Conservation (phyloP, 164 flowering plant genomes). For the Tetracentron sinense region DNA sequence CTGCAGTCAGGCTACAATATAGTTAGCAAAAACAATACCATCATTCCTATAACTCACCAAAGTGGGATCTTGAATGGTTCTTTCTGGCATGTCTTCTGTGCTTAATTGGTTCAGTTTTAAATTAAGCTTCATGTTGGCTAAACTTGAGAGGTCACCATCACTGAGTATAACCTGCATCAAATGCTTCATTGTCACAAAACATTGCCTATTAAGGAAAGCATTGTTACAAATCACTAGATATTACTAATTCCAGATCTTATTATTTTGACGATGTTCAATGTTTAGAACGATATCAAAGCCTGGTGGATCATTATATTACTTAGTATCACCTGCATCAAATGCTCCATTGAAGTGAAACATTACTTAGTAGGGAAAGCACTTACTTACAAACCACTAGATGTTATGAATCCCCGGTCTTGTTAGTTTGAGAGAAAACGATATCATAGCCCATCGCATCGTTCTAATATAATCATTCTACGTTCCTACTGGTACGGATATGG, state of each 20-base stretch:
- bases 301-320: too few relatives aligned
- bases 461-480: too few relatives aligned
- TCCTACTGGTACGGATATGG: too few relatives aligned
- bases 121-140: slow-evolving; percentile 75
- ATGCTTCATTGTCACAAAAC: background rate
- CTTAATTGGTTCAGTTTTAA: slow-evolving; percentile 59
- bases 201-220: background rate
- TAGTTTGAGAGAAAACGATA: background rate
- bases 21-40: background rate
- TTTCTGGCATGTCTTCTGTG: slow-evolving; percentile 14
- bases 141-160: slow-evolving; percentile 77
- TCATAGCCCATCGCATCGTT: too few relatives aligned
- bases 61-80: slow-evolving; percentile 13
- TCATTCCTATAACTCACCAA: slow-evolving; percentile 29
- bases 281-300: too few relatives aligned
- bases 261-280: too few relatives aligned
- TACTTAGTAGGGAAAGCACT: background rate
- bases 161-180: slow-evolving; percentile 67
- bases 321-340: slow-evolving; percentile 58
- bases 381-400: background rate
- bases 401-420: background rate
- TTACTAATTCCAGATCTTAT: too few relatives aligned
- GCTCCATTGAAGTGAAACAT: background rate
- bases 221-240: background rate
- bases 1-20: background rate